Conservation (phyloP, 495 filamentous ascomycete species). For the Hypomontagnella submonticulosa region DNA sequence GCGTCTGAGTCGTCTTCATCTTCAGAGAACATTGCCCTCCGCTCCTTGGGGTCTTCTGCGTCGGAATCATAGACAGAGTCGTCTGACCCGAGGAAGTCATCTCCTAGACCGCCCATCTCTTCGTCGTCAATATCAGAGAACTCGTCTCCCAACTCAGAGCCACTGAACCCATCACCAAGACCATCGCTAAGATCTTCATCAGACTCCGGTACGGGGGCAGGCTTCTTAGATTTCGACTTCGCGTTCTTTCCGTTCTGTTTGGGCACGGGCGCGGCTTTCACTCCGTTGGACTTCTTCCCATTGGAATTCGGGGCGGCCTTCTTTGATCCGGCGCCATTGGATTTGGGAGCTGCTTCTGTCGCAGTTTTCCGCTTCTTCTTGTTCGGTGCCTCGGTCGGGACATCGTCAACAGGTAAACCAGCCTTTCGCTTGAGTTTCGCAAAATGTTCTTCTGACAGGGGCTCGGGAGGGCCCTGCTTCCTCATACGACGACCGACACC, state of each 20-base stretch:
- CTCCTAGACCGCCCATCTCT: constrained; percentile 55
- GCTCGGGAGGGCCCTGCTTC: constrained; percentile 89
- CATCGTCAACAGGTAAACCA: constrained; percentile 62
- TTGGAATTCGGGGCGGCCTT: constrained; percentile 48
- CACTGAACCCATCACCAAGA: constrained; percentile 59
- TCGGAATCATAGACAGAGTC: constrained; percentile 82
- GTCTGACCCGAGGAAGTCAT: constrained; percentile 68
- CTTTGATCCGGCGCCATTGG: constrained; percentile 44
- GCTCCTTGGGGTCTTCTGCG: constrained; percentile 70
- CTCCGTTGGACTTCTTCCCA: constrained; percentile 50
- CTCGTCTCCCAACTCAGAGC: constrained; percentile 67
- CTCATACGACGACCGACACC: constrained; percentile 90
- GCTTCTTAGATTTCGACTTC: constrained; percentile 62
- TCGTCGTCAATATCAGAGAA: constrained; percentile 54
- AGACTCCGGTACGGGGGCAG: constrained; percentile 58
- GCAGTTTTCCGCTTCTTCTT: constrained; percentile 77
- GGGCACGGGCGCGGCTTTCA: constrained; percentile 45
- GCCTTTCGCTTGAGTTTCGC: constrained; percentile 81
- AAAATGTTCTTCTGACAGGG: constrained; percentile 82
- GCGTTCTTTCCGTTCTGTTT: constrained; percentile 52
- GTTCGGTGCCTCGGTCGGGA: constrained; percentile 53
- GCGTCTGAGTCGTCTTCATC: constrained; percentile 91
- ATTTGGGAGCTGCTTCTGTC: constrained; percentile 59
- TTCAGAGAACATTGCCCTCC: constrained; percentile 85
- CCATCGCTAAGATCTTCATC: constrained; percentile 63